phyloP scores from a whole-genome alignment of 352 stramenopile species.

The Pythium dissotocum region DNA sequence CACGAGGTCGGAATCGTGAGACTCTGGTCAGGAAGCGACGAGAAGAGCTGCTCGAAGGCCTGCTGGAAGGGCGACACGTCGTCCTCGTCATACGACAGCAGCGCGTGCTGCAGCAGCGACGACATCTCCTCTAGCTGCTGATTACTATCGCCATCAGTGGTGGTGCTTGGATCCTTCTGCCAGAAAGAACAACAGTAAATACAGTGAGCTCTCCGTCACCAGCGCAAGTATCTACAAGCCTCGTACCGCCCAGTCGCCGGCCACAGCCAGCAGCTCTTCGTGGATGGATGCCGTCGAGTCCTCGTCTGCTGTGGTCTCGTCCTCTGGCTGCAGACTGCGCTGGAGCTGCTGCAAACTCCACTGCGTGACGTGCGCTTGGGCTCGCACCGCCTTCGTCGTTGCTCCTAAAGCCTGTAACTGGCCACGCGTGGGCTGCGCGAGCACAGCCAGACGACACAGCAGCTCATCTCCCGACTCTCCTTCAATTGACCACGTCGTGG shows the following conservation, averaged over 20 bases:
- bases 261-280: conserved; percentile 28
- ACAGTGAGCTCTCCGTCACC: neutral
- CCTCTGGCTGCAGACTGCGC: conserved; percentile 23
- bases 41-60: conserved; percentile 59
- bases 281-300: conserved; percentile 1
- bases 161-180: neutral
- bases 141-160: neutral
- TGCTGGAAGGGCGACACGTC: conserved; percentile 57
- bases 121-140: conserved; percentile 44
- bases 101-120: conserved; percentile 38
- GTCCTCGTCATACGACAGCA: conserved; percentile 27
- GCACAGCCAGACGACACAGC: conserved; percentile 19
- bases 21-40: conserved; percentile 30
- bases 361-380: conserved; percentile 43
- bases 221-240: neutral
- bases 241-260: conserved; percentile 20
- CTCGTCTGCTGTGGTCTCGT: neutral
- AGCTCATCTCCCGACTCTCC: neutral
- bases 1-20: conserved; percentile 50
- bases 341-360: conserved; percentile 37
- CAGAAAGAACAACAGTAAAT: neutral
- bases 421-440: conserved; percentile 1
- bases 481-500: neutral
- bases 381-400: conserved; percentile 31
- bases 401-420: conserved; percentile 4